These are phyloP conservation scores for Aspergillus sp. DNA, from an alignment of 2,329 filamentous ascomycete genomes.

Conservation along the genomic window DNA sequence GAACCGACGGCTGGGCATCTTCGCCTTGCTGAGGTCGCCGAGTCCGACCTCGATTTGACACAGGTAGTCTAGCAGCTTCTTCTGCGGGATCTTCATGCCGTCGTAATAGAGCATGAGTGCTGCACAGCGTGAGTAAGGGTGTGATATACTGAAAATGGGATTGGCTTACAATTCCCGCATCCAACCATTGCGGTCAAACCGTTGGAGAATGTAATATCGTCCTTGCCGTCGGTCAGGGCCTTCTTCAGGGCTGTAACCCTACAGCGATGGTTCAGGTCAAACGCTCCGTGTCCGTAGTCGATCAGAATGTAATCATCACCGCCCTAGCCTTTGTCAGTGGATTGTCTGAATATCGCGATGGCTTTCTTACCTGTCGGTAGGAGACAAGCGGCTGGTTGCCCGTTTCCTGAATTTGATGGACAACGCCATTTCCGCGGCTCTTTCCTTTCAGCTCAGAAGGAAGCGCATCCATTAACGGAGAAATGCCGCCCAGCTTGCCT, in stretches of 20 bases:
- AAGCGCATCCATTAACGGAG: constrained; percentile 20
- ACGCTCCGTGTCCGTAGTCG: constrained; percentile 48
- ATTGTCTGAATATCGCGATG: background rate
- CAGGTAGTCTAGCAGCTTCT: constrained; percentile 29
- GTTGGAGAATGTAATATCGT: constrained; percentile 28
- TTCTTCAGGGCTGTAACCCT: constrained; percentile 46
- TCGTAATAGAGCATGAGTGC: constrained; percentile 40
- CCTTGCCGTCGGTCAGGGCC: constrained; percentile 28
- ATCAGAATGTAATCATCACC: constrained; percentile 47
- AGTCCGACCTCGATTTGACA: constrained; percentile 29
- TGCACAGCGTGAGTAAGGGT: constrained; percentile 7
- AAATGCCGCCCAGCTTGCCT: constrained; percentile 21
- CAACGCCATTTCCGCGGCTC: constrained; percentile 20
- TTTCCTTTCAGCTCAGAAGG: constrained; percentile 11
- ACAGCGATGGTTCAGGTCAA: constrained; percentile 50
- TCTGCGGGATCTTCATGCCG: constrained; percentile 29
- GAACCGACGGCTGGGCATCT: constrained; percentile 37
- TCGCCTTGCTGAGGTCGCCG: constrained; percentile 31
- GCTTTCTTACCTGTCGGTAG: constrained; percentile 29
- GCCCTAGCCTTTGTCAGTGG: constrained; percentile 23
- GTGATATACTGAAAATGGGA: background rate
- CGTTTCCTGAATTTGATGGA: constrained; percentile 27
- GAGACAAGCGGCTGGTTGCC: constrained; percentile 30
- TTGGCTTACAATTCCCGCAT: constrained; percentile 32
- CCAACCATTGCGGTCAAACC: constrained; percentile 44